phyloP scores from a whole-genome alignment of 805 yeast genomes.

The Barnettozyma populi region DNA sequence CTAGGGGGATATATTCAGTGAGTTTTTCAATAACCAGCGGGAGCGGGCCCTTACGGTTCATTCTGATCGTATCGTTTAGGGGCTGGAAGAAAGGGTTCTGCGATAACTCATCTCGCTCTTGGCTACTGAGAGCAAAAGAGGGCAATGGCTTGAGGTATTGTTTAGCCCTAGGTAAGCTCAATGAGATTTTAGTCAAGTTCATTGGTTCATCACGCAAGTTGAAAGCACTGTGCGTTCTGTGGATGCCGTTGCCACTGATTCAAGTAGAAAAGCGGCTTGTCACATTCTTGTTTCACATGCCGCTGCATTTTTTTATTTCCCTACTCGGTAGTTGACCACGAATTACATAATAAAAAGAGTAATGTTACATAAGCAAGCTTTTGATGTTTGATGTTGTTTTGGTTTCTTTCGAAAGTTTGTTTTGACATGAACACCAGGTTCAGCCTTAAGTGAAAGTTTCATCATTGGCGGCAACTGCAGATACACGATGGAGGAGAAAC shows the following conservation, averaged over 20 bases:
- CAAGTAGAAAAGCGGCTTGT: not conserved
- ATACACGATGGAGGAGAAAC: not conserved
- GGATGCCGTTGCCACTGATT: not conserved
- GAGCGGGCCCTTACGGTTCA: not conserved
- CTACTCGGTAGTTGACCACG: not conserved
- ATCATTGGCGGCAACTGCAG: not conserved
- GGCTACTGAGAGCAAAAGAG: not conserved
- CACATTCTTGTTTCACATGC: not conserved
- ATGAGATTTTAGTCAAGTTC: slow-evolving; percentile 3
- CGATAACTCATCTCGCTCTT: slow-evolving; percentile 2
- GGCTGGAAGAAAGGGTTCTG: not conserved
- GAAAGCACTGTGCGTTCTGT: not conserved
- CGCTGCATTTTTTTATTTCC: not conserved
- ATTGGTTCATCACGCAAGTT: not conserved
- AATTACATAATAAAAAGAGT: no score
- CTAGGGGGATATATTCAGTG: not conserved
- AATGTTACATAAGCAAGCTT: not conserved
- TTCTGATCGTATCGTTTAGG: not conserved
- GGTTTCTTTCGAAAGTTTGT: not conserved
- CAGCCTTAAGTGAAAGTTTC: not conserved
- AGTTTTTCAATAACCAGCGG: not conserved
- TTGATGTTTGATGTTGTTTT: not conserved
- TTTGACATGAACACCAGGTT: not conserved
- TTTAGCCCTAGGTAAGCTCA: not conserved
- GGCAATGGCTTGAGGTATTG: not conserved